Percentiles rank a stretch among this genome's conserved stretches.
phyloP scores from a whole-genome alignment of 192 early-diverging fungal species.

The Umbelopsis sp. region DNA sequence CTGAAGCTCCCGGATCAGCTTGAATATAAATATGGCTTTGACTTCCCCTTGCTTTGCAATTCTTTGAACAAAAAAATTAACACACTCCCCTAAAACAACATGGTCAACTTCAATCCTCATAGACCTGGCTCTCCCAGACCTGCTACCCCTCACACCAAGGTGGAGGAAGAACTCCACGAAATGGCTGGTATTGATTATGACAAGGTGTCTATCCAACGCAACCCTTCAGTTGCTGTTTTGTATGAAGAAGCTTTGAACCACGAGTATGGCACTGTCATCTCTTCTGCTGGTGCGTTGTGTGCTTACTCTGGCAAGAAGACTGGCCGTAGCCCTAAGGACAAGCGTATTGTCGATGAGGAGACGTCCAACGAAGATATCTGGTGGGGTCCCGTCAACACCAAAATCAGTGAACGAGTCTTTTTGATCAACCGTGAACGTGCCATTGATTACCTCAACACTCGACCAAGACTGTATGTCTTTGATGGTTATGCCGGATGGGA shows the following conservation, averaged over 20 bases:
- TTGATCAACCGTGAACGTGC: constrained; percentile 95
- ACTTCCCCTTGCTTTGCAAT: background rate
- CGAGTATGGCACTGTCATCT: constrained; percentile 87
- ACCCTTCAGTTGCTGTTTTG: constrained; percentile 82
- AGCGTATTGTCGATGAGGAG: constrained; percentile 95
- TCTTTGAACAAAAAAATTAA: background rate
- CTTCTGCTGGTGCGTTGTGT: constrained; percentile 89
- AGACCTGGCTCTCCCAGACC: constrained; percentile 35
- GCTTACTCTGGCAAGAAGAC: constrained; percentile 92
- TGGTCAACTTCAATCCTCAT: constrained; percentile 27
- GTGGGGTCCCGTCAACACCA: constrained; percentile 99
- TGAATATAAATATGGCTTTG: constrained; percentile 16
- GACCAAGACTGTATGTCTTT: constrained; percentile 90
- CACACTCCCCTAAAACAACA: constrained; percentile 2
- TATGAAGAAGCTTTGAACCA: constrained; percentile 91
- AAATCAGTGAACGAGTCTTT: constrained; percentile 80
- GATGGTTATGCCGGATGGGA: constrained; percentile 99
- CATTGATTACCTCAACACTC: constrained; percentile 95
- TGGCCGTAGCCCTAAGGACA: constrained; percentile 93
- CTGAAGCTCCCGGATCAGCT: constrained; percentile 10
- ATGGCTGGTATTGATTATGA: constrained; percentile 80
- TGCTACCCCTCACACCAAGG: constrained; percentile 39
- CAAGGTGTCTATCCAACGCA: constrained; percentile 82
- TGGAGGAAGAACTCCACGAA: constrained; percentile 69
- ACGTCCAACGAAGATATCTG: constrained; percentile 87